Percentiles rank a stretch among this genome's conserved stretches.
Evolutionary conservation across 768 basidiomycete genomes (phyloP).

Genomic region (Rhizopogon salebrosus): DNA sequence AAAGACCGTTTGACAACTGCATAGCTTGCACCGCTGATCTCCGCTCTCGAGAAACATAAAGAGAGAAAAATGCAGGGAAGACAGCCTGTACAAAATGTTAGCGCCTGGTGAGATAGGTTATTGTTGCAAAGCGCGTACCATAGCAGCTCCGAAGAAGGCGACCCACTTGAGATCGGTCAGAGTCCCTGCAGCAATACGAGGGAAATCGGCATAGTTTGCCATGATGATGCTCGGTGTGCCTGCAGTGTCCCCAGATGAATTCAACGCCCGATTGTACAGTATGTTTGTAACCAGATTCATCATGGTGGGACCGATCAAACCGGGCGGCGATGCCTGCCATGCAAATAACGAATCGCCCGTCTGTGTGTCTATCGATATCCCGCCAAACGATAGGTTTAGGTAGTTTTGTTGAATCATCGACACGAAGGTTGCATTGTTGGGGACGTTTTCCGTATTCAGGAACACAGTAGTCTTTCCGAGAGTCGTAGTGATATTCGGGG

Average conservation of each 20-base stretch:
- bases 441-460: slow-evolving; percentile 36
- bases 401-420: slow-evolving; percentile 46
- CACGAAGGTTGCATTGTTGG: slow-evolving; percentile 58
- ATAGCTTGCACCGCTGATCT: slow-evolving; percentile 70
- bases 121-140: slow-evolving; percentile 39
- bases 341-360: slow-evolving; percentile 54
- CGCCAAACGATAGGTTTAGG: slow-evolving; percentile 56
- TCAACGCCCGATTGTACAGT: slow-evolving; percentile 58
- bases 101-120: neutral
- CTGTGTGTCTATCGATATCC: slow-evolving; percentile 54
- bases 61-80: slow-evolving; percentile 76
- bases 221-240: slow-evolving; percentile 46
- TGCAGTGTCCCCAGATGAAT: slow-evolving; percentile 36
- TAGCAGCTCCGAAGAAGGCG: slow-evolving; percentile 65
- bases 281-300: slow-evolving; percentile 68
- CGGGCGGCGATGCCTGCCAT: slow-evolving; percentile 65
- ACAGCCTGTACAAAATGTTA: slow-evolving; percentile 42
- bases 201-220: slow-evolving; percentile 55
- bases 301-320: slow-evolving; percentile 51
- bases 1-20: slow-evolving; percentile 74
- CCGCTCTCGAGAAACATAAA: slow-evolving; percentile 73
- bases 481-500: slow-evolving; percentile 43
- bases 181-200: slow-evolving; percentile 49
- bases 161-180: slow-evolving; percentile 67
- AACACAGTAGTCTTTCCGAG: slow-evolving; percentile 37